Conservation (phyloP, 2,329 filamentous ascomycete species). For the Aaosphaeria arxii region DNA sequence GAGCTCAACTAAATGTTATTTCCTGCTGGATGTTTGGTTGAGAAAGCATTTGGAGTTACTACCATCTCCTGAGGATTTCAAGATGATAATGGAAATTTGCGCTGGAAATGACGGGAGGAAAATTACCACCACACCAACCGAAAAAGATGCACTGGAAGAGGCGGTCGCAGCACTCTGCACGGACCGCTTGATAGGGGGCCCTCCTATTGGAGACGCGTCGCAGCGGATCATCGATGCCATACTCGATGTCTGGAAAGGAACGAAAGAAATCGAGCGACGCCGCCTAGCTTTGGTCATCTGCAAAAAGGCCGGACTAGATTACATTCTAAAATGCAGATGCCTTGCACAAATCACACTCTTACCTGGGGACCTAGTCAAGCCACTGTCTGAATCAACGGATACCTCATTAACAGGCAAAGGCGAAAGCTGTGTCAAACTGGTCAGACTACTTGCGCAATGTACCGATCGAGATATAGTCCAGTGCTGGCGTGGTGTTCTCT, state of each 20-base stretch:
- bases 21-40: slow-evolving; percentile 3
- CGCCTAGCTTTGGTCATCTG: slow-evolving; percentile 16
- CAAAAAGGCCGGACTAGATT: slow-evolving; percentile 3
- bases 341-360: slow-evolving; percentile 14
- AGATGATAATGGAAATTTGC: slow-evolving; percentile 15
- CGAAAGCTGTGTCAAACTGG: slow-evolving; percentile 13
- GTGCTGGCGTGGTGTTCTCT: slow-evolving; percentile 22
- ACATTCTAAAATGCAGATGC: slow-evolving; percentile 12
- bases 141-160: slow-evolving; percentile 5
- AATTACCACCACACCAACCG: neutral
- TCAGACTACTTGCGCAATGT: slow-evolving; percentile 10
- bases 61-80: slow-evolving; percentile 9
- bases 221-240: slow-evolving; percentile 14
- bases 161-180: slow-evolving; percentile 15
- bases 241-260: slow-evolving; percentile 16
- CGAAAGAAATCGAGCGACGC: slow-evolving; percentile 7
- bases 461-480: slow-evolving; percentile 4
- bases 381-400: slow-evolving; percentile 9
- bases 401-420: slow-evolving; percentile 3
- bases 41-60: slow-evolving; percentile 9
- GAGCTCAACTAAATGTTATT: slow-evolving; percentile 8
- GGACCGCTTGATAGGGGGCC: slow-evolving; percentile 12
- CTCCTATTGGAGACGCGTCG: slow-evolving; percentile 4
- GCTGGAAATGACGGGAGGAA: slow-evolving; percentile 2
- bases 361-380: slow-evolving; percentile 8